Conservation (phyloP, 2,329 filamentous ascomycete species). For the Pochonia chlamydosporia region DNA sequence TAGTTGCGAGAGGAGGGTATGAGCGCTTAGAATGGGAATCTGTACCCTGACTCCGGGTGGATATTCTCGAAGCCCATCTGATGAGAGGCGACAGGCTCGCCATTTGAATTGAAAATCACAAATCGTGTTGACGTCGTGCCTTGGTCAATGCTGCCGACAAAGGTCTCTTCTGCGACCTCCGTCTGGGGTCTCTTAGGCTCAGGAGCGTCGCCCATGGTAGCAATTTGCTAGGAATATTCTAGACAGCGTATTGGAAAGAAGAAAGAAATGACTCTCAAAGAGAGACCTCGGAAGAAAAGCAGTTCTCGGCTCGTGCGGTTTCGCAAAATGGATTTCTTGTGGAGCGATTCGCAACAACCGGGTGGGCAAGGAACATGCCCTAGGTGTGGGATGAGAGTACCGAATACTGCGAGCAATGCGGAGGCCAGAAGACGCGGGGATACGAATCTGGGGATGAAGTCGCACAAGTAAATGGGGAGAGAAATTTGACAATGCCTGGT, state of each 20-base stretch:
- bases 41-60: conserved; percentile 76
- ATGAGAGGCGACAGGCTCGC: conserved; percentile 73
- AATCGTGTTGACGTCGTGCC: conserved; percentile 87
- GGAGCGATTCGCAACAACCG: background rate
- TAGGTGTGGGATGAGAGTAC: background rate
- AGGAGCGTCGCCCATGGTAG: conserved; percentile 20
- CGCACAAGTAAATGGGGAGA: background rate
- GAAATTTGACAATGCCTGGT: background rate
- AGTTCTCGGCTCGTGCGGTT: background rate
- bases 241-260: background rate
- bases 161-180: conserved; percentile 40
- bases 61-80: conserved; percentile 83
- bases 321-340: background rate
- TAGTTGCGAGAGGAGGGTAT: conserved; percentile 5
- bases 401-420: background rate
- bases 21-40: conserved; percentile 2
- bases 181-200: conserved; percentile 12
- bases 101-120: conserved; percentile 78
- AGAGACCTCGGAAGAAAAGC: background rate
- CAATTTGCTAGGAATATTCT: conserved; percentile 19
- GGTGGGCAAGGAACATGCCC: background rate
- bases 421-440: background rate
- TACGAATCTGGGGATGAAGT: background rate
- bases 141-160: conserved; percentile 84
- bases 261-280: background rate